These are phyloP conservation scores for Lachancea lanzarotensis DNA, from an alignment of 805 yeast genomes.

Conservation along the genomic window DNA sequence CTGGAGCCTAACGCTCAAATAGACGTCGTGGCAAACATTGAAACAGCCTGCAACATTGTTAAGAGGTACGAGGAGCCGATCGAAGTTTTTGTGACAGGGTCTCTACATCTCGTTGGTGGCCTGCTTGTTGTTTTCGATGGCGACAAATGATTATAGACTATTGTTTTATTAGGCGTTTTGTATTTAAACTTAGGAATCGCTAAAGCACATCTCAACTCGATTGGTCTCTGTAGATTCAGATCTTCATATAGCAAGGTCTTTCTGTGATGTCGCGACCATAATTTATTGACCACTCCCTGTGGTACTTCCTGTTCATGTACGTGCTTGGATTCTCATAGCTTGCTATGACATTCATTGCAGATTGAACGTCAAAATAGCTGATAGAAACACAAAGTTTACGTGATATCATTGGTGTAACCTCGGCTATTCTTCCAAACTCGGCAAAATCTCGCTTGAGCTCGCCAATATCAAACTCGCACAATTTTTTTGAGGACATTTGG, in stretches of 20 bases:
- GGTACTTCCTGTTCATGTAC: slow-evolving; percentile 39
- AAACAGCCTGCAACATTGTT: slow-evolving; percentile 56
- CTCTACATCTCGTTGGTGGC: slow-evolving; percentile 92
- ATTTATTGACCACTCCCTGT: slow-evolving; percentile 53
- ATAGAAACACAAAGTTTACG: slow-evolving; percentile 55
- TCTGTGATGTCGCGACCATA: slow-evolving; percentile 66
- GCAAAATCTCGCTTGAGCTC: slow-evolving; percentile 45
- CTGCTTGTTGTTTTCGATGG: slow-evolving; percentile 75
- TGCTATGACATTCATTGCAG: slow-evolving; percentile 55
- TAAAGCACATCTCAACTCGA: neutral
- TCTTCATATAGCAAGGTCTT: slow-evolving; percentile 30
- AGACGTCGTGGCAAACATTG: slow-evolving; percentile 66
- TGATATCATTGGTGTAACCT: slow-evolving; percentile 60
- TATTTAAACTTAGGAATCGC: neutral
- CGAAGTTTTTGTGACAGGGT: slow-evolving; percentile 89
- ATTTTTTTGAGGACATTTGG: slow-evolving; percentile 36
- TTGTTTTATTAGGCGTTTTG: neutral
- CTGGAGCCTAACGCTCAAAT: slow-evolving; percentile 40
- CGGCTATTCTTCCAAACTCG: slow-evolving; percentile 53
- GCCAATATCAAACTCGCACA: slow-evolving; percentile 41
- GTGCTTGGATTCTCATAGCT: slow-evolving; percentile 35
- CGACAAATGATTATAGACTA: slow-evolving; percentile 8
- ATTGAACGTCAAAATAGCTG: slow-evolving; percentile 49
- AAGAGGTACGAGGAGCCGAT: slow-evolving; percentile 32
- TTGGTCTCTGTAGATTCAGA: neutral